phyloP scores from a whole-genome alignment of 2,329 filamentous ascomycete genomes.

The Myriosclerotinia scirpicola region DNA sequence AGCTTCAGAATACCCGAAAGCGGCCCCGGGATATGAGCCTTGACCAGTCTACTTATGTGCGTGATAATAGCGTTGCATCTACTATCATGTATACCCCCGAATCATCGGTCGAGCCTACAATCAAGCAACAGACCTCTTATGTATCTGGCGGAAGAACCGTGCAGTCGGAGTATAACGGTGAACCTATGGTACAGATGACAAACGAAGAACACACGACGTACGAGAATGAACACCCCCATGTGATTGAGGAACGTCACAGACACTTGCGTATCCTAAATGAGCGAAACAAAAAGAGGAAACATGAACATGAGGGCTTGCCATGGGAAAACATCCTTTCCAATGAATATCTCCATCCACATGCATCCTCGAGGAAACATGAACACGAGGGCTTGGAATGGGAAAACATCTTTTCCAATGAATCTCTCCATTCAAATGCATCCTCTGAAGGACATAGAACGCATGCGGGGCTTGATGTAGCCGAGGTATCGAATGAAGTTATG shows the following conservation, averaged over 20 bases:
- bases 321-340: no score
- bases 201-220: background rate
- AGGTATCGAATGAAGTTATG: background rate
- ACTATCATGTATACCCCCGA: background rate
- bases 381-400: background rate
- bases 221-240: background rate
- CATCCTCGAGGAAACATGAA: background rate
- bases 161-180: background rate
- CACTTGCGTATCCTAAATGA: background rate
- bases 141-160: background rate
- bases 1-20: background rate
- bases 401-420: background rate
- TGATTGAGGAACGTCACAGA: background rate
- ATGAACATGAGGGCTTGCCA: no score
- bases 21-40: background rate
- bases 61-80: no score
- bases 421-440: background rate
- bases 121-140: background rate
- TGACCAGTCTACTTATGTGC: background rate
- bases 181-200: background rate
- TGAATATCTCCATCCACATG: no score
- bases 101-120: background rate
- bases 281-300: background rate
- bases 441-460: background rate
- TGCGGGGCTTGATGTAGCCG: background rate